Percentiles rank a stretch among this genome's conserved stretches.
phyloP scores from a whole-genome alignment of 768 basidiomycete species.

The Tulasnella sp. region DNA sequence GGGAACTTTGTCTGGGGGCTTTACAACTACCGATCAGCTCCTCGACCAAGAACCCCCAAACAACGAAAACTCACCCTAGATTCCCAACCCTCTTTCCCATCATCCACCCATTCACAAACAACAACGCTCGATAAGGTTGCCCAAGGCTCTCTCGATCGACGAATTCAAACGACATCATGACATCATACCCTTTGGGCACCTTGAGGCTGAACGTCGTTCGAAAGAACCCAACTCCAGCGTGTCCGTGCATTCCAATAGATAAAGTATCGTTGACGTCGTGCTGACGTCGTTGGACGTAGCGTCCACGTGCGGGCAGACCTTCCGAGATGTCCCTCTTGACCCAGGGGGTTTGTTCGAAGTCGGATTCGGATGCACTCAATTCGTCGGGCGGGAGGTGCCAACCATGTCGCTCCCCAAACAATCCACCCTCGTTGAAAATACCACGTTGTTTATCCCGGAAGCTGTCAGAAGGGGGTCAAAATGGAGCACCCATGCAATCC shows the following conservation, averaged over 20 bases:
- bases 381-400: constrained; percentile 59
- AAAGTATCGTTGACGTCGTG: neutral
- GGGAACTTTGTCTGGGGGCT: constrained; percentile 75
- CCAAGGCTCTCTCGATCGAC: constrained; percentile 31
- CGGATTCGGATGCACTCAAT: neutral
- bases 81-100: constrained; percentile 71
- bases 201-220: constrained; percentile 56
- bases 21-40: neutral
- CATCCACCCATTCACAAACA: constrained; percentile 85
- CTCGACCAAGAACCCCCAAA: neutral
- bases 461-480: constrained; percentile 34
- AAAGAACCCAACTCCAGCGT: constrained; percentile 72
- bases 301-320: constrained; percentile 37
- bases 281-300: neutral
- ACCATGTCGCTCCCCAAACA: constrained; percentile 55
- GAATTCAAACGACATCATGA: constrained; percentile 60
- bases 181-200: constrained; percentile 49
- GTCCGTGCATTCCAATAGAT: constrained; percentile 21
- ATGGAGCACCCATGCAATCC: neutral
- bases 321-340: constrained; percentile 22
- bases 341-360: neutral
- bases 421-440: constrained; percentile 58
- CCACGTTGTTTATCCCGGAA: constrained; percentile 63
- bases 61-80: constrained; percentile 39
- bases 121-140: constrained; percentile 57